Percentiles rank a stretch among this genome's conserved stretches.
These are phyloP conservation scores for Perilla frutescens DNA, from an alignment of 257 asterid species.

Conservation along the genomic window DNA sequence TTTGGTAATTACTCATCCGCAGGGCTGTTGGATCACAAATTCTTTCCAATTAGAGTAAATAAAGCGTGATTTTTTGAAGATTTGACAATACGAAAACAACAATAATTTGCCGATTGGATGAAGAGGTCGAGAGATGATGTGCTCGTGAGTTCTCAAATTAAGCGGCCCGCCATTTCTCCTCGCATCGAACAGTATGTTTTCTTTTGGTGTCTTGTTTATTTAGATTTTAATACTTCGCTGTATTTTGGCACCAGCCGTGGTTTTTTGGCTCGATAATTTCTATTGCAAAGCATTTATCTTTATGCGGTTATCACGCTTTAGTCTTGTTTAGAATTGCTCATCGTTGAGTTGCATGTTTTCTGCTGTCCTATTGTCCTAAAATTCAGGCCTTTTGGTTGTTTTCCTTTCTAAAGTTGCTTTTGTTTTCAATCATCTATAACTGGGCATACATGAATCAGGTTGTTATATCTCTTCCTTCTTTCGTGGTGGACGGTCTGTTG, in stretches of 20 bases:
- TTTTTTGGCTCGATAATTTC: constrained; percentile 12
- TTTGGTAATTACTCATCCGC: constrained; percentile 38
- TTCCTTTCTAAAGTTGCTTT: background rate
- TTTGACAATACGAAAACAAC: constrained; percentile 19
- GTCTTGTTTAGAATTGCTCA: constrained; percentile 13
- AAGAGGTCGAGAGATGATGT: constrained; percentile 75
- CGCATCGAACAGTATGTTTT: constrained; percentile 65
- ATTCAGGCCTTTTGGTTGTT: constrained; percentile 11
- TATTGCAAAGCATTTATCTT: constrained; percentile 7
- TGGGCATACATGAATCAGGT: constrained; percentile 20
- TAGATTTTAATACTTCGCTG: background rate
- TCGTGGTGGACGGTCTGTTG: constrained; percentile 18
- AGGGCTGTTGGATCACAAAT: constrained; percentile 45
- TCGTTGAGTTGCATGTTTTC: constrained; percentile 32
- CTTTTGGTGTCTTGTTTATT: background rate
- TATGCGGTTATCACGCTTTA: constrained; percentile 24
- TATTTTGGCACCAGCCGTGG: constrained; percentile 6
- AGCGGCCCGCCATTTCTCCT: constrained; percentile 59
- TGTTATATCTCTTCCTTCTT: background rate
- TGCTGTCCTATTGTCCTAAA: constrained; percentile 20
- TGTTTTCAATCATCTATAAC: constrained; percentile 18
- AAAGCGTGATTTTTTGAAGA: constrained; percentile 43
- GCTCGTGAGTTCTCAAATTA: constrained; percentile 54
- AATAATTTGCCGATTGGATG: constrained; percentile 48
- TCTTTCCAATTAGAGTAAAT: constrained; percentile 50